A percentile compares a stretch with the other conserved stretches of the same genome.
phyloP scores from a whole-genome alignment of 139 green algal species.

The Ettlia oleoabundans region DNA sequence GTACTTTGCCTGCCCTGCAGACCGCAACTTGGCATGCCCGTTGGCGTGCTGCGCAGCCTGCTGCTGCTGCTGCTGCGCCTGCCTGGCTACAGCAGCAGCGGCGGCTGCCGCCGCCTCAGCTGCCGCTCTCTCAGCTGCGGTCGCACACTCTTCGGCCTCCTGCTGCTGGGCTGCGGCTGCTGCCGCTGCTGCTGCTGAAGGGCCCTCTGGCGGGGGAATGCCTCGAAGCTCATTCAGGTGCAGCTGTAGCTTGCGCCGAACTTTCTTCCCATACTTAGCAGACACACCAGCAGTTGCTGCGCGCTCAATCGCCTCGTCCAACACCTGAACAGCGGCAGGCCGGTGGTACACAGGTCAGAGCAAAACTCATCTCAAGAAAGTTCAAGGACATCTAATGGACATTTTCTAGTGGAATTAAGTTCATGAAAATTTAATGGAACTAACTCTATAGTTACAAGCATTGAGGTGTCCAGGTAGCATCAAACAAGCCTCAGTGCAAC shows the following conservation, averaged over 20 bases:
- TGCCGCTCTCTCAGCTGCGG: too few relatives aligned
- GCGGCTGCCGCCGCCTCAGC: background rate
- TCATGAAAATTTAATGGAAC: too few relatives aligned
- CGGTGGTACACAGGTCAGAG: too few relatives aligned
- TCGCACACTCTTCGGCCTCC: too few relatives aligned
- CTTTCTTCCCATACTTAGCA: conserved; percentile 73
- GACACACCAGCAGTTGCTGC: conserved; percentile 44
- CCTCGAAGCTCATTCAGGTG: conserved; percentile 38
- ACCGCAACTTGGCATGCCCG: background rate
- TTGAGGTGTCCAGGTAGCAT: too few relatives aligned
- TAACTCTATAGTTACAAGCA: too few relatives aligned
- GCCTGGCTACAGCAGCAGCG: background rate
- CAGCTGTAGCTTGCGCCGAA: conserved; percentile 54
- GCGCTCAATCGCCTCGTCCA: conserved; percentile 50
- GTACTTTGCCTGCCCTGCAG: background rate
- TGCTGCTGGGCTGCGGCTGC: background rate
- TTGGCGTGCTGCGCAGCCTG: background rate
- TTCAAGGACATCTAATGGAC: too few relatives aligned
- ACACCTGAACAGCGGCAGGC: too few relatives aligned
- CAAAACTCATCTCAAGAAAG: too few relatives aligned
- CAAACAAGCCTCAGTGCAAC: too few relatives aligned
- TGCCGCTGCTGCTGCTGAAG: background rate
- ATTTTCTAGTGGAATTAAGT: too few relatives aligned
- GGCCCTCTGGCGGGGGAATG: background rate
- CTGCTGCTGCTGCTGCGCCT: background rate